phyloP scores from a whole-genome alignment of 768 basidiomycete species.

The Mycena galopus region DNA sequence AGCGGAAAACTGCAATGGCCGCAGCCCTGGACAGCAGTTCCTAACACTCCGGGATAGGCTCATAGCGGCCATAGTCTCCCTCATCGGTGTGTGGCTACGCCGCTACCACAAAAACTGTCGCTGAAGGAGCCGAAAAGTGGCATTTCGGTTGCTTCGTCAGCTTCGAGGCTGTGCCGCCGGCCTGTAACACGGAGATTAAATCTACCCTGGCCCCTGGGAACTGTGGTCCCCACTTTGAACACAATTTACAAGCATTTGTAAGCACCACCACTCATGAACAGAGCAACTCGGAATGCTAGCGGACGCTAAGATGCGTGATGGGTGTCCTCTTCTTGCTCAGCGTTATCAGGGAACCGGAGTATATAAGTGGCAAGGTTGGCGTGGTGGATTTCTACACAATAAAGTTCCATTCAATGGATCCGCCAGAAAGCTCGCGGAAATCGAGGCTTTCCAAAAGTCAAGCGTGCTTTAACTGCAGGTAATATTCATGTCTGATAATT shows the following conservation, averaged over 20 bases:
- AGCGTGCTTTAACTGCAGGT: conserved; percentile 32
- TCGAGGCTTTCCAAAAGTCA: neutral
- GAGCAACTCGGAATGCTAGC: conserved; percentile 4
- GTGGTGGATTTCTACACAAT: neutral
- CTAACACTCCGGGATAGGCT: too few relatives aligned
- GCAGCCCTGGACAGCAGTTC: too few relatives aligned
- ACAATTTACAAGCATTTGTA: conserved; percentile 3
- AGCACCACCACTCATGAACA: conserved; percentile 1
- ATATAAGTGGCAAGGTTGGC: conserved; percentile 26
- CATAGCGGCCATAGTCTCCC: too few relatives aligned
- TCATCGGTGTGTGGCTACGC: too few relatives aligned
- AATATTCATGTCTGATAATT: neutral
- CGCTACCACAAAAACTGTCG: too few relatives aligned
- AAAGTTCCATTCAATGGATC: conserved; percentile 3
- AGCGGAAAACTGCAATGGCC: too few relatives aligned
- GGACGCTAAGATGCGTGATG: too few relatives aligned
- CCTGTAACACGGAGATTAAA: too few relatives aligned
- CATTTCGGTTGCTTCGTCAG: too few relatives aligned
- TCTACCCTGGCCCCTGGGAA: conserved; percentile 11
- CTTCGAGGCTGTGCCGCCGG: too few relatives aligned
- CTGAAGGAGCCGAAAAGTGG: too few relatives aligned
- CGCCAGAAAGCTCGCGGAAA: neutral
- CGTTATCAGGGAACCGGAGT: conserved; percentile 5
- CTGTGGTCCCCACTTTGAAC: conserved; percentile 6
- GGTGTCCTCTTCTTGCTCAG: neutral